Conservation (phyloP, 768 basidiomycete genomes). For the Boletus vinaceobasis region DNA sequence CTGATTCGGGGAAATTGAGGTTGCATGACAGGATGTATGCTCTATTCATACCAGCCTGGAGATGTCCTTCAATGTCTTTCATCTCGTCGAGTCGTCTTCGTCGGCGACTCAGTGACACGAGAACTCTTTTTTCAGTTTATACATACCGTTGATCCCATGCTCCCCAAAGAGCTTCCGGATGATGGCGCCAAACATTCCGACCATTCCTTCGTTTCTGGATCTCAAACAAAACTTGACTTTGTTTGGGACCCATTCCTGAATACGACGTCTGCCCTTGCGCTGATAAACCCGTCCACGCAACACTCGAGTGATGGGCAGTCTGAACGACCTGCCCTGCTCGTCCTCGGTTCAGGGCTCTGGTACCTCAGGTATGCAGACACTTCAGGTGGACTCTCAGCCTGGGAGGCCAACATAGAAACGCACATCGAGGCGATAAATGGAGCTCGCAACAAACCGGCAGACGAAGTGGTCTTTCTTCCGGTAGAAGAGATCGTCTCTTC, state of each 20-base stretch:
- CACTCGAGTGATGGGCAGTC: constrained; percentile 2
- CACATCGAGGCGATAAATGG: constrained; percentile 51
- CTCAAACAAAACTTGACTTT: constrained; percentile 54
- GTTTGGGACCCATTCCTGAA: constrained; percentile 91
- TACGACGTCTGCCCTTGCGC: constrained; percentile 47
- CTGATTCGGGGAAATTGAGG: constrained; percentile 4
- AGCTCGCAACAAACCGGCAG: constrained; percentile 47
- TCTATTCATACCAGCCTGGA: constrained; percentile 56
- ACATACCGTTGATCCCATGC: constrained; percentile 52
- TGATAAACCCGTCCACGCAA: constrained; percentile 33
- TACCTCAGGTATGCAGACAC: constrained; percentile 71
- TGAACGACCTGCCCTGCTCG: constrained; percentile 59
- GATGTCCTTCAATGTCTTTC: constrained; percentile 55
- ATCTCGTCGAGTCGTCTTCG: constrained; percentile 64
- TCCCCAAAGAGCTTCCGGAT: constrained; percentile 50
- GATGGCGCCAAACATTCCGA: constrained; percentile 70
- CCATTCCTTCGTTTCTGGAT: constrained; percentile 44
- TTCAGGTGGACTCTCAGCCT: constrained; percentile 74
- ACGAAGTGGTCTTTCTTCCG: constrained; percentile 74
- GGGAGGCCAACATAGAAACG: constrained; percentile 71
- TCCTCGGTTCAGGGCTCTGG: constrained; percentile 87
- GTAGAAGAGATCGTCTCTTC: constrained; percentile 66
- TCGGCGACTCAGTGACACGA: constrained; percentile 83
- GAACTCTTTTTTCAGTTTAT: constrained; percentile 75
- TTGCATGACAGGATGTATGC: constrained; percentile 67